Evolutionary conservation across 2,329 filamentous ascomycete genomes (phyloP).

Genomic region (Epichloe scottii): DNA sequence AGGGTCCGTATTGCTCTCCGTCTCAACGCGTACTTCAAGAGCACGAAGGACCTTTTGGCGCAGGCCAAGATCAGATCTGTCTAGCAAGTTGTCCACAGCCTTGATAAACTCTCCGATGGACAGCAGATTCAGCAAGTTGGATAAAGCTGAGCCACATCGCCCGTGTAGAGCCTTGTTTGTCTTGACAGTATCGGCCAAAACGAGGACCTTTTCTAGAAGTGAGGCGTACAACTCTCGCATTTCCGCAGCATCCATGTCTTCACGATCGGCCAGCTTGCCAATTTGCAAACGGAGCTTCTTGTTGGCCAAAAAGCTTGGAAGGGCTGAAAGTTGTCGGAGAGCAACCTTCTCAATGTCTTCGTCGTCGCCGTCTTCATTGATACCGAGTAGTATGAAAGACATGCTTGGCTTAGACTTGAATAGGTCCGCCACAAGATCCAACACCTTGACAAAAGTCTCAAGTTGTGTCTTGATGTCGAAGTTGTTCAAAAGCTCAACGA

Average conservation of each 20-base stretch:
- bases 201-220: slow-evolving; percentile 52
- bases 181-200: slow-evolving; percentile 53
- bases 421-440: slow-evolving; percentile 63
- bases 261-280: slow-evolving; percentile 41
- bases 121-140: slow-evolving; percentile 69
- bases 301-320: slow-evolving; percentile 46
- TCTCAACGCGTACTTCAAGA: slow-evolving; percentile 66
- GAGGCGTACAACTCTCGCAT: slow-evolving; percentile 56
- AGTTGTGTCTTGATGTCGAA: slow-evolving; percentile 70
- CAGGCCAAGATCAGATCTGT: slow-evolving; percentile 60
- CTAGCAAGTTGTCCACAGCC: slow-evolving; percentile 70
- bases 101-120: slow-evolving; percentile 84
- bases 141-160: slow-evolving; percentile 57
- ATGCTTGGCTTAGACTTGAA: slow-evolving; percentile 63
- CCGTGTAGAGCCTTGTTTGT: slow-evolving; percentile 40
- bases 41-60: slow-evolving; percentile 71
- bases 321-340: slow-evolving; percentile 40
- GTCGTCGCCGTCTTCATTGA: slow-evolving; percentile 32
- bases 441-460: slow-evolving; percentile 61
- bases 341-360: slow-evolving; percentile 39
- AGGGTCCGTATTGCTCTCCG: slow-evolving; percentile 56
- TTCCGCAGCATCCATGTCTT: slow-evolving; percentile 54
- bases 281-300: slow-evolving; percentile 44
- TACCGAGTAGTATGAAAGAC: slow-evolving; percentile 58
- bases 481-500: slow-evolving; percentile 57